Base-by-base conservation (phyloP, 805 yeast species). In the Pichia gijzeniarum region DNA sequence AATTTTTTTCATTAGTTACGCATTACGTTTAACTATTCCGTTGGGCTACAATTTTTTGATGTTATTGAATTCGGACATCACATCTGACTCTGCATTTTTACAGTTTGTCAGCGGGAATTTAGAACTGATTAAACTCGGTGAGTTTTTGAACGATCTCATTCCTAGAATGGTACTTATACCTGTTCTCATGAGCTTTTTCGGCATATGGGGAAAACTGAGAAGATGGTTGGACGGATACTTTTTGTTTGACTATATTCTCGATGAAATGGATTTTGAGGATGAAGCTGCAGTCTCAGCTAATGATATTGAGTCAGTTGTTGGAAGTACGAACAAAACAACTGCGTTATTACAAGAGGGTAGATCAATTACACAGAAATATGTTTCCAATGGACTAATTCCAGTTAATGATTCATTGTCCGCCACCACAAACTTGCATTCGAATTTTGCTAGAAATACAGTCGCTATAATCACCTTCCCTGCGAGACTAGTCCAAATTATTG, bases 1-100 rank as follows among this genome's bases (percentile, higher is more conserved):
- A 19, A 72, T 86, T 30, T 87, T 86, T 59, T 87, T 85, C 60
- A 79, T 89, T 18, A 82, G 85, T 55, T 86, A 87, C 55, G 80
- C 86, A 17, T 83, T 90, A 42, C 78, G 95, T 51, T 68, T 87
- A 59, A 85, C 95, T 0, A 80, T 87, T 12, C 95, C 95, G 10
- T 68, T 87, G 50, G 79, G 86, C 21, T 87, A 83, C 64, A 87
- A 87, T 63, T 87, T 84, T 58, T 62, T 86, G 46, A 83, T 85
- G 41, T 67, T 87, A 44, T 72, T 82, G 47, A 71, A 78, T 40
- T 40, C 58, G 1, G 43, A 53, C 5, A 50, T 57, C 28, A 53
- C 63, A 10, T 47, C 53, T 28, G 55, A 62, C 20, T 70, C 79
- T 1, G 66, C 70, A 12, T 87, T 87, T 62, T 88, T 85, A 57